Base-by-base conservation (phyloP, 2,329 filamentous ascomycete species). In the Colletotrichum gigasporum region DNA sequence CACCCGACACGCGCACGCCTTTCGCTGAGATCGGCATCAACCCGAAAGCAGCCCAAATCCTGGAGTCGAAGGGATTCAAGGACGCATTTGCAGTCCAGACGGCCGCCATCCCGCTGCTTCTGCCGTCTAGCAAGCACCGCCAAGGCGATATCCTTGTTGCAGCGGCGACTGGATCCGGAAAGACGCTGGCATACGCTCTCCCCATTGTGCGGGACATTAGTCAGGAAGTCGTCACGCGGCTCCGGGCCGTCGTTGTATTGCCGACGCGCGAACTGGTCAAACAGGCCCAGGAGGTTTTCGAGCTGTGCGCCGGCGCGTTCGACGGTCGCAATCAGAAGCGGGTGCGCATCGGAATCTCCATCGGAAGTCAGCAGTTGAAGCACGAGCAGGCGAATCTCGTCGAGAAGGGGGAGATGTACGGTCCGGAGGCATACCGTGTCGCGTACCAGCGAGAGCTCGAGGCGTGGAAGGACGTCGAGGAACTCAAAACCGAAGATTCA, bases 131-230 rank as follows among this genome's bases (percentile, higher is more conserved):
- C 41, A 82, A 85, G 59, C 80, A 85, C 34, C 84, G 88, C 34
- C 79, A 86, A 2, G 91, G 93, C 5, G 96, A 99, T 75, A 78
- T 99, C 4, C 90, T 97, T 44, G 90, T 99, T 3, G 96, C 94
- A 7, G 96, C 96, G 0, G 92, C 95, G 1, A 99, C 96, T 0
- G 96, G 96, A 8, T 98, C 96, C 0, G 96, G 96, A 60, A 99
- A 99, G 75, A 99, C 96, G 0, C 78, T 99, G 14, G 91, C 95
- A 0, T 99, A 99, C 72, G 87, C 95, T 0, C 80, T 99, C 3
- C 96, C 96, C 0, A 88, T 99, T 63, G 85, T 97, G 4, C 88
- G 93, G 45, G 89, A 91, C 52, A 81, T 99, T 50, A 90, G 90
- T 68, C 82, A 86, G 30, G 85, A 85, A 12, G 79, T 80, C 20